Base-by-base conservation (phyloP, 1,139 yeast genomes). In the Magnusiomyces suaveolens region DNA sequence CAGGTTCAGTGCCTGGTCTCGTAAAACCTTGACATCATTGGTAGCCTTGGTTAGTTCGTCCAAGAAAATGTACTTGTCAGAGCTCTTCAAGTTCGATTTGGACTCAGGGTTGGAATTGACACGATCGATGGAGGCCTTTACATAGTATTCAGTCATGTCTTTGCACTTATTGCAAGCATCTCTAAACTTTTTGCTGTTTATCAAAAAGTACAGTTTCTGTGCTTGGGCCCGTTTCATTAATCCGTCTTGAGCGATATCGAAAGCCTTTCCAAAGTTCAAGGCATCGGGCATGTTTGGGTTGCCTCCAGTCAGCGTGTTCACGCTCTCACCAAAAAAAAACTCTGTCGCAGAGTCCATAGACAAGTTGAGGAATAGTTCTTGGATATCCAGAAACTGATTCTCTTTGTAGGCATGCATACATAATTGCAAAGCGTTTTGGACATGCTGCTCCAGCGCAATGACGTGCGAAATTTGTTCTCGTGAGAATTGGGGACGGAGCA, bases 401-500 rank as follows among this genome's bases (percentile, higher is more conserved):
- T 43, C 43, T 41, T 53, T 46, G 50, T 52, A 33, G 43, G 54
- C 43, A 52, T 54, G 43, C 58, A 51, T 20, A 55, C 52, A 3
- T 52, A 52, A 46, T 71, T 66, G 47, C 78, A 66, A 2, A 61
- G 64, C 60, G 10, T 23, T 36, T 10, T 33, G 20, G 4, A 76
- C 57, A 55, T 77, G 80, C 16, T 74, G 73, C 60, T 78, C 82
- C 58, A 78, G 69, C 32, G 71, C 57, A 53, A 67, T 64, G 38
- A 79, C 75, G 57, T 78, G 80, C n/a, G 76, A 72, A 50, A 79
- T 73, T 63, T 78, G 81, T 58, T 77, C 80, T 57, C 80, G 69
- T 29, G 77, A 72, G 65, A 79, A 79, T 63, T 78, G 82, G 1
- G 83, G 83, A 57, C 82, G 71, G 59, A 79, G 72, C 77, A 79